Evolutionary conservation across 2,329 filamentous ascomycete genomes (phyloP).

Genomic region (Diaporthe amygdali): DNA sequence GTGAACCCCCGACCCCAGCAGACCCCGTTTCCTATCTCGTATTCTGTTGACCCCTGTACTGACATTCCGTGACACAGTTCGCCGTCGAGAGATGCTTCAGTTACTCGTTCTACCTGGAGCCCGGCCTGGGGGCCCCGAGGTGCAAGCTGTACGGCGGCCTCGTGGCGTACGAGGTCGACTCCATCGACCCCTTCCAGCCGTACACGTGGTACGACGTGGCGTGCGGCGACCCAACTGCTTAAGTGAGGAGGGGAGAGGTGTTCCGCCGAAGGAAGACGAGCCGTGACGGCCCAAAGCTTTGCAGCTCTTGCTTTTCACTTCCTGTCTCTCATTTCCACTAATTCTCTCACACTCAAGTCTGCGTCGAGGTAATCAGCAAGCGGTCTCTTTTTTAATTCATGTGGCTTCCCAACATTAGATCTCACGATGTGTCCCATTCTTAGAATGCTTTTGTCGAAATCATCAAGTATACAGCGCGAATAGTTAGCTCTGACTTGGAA

Average conservation of each 20-base stretch:
- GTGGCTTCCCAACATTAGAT: background rate
- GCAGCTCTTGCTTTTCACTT: background rate
- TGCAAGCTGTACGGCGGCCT: conserved; percentile 42
- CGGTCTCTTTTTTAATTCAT: background rate
- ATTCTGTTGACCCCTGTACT: background rate
- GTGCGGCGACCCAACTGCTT: conserved; percentile 40
- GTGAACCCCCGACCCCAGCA: background rate
- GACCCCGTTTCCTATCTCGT: background rate
- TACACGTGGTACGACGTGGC: conserved; percentile 42
- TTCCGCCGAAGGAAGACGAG: background rate
- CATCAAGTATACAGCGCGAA: background rate
- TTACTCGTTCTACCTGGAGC: conserved; percentile 41
- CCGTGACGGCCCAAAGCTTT: background rate
- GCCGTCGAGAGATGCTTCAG: conserved; percentile 39
- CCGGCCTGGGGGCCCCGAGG: conserved; percentile 36
- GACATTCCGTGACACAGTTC: background rate
- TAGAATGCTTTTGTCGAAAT: conserved; percentile 7
- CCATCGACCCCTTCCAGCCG: conserved; percentile 35
- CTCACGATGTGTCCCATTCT: background rate
- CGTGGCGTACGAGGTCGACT: conserved; percentile 35
- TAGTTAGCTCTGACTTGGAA: background rate
- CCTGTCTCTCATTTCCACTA: conserved; percentile 1
- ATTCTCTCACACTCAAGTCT: background rate
- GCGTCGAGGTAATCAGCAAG: background rate
- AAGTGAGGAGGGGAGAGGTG: background rate